Base-by-base conservation (phyloP, 2,329 filamentous ascomycete genomes). In the Cytospora chrysosperma region DNA sequence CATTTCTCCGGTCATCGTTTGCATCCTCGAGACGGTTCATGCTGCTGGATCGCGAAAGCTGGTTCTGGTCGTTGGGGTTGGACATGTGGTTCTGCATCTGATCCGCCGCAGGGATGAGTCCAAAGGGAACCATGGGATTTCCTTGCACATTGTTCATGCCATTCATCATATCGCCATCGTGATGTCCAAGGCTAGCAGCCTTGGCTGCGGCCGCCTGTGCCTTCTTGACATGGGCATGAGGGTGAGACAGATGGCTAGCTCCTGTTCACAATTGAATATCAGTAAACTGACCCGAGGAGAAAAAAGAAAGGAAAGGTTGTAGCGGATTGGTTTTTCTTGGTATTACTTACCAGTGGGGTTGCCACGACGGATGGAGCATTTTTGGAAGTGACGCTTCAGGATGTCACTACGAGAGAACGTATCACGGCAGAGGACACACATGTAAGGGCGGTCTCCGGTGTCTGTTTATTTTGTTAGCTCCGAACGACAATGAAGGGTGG, bases 371-470 rank as follows among this genome's bases (percentile, higher is more conserved):
- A 97, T 92, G 47, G 95, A 97, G 81, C 95, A 99, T 82, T 99
- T 99, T 78, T 97, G 93, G 79, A 98, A 99, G 80, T 99, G 95
- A 69, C 95, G 92, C 83, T 99, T 99, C 72, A 99, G 81, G 69
- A 99, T 98, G 75, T 99, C 95, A 83, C 93, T 97, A 76, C 95
- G 89, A 56, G 92, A 97, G 79, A 99, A 99, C 37, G 93, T 98
- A 78, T 98, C 95, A 76, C 95, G 93, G 83, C 95, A 99, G 58
- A 99, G 84, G 69, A 96, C 92, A 79, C 95, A 99, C 88, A 96
- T 96, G 81, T 99, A 99, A 63, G 95, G 95, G 69, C 95, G 92
- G 77, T 98, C 94, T 73, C 95, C 95, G 67, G 95, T 98, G 81
- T 99, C 94, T 97, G 71, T 30, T 3, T 34, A 4, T 37, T 34